Percentiles rank a stretch among this genome's conserved stretches.
phyloP scores from a whole-genome alignment of 192 early-diverging fungal genomes.

The Umbelopsis vinacea region DNA sequence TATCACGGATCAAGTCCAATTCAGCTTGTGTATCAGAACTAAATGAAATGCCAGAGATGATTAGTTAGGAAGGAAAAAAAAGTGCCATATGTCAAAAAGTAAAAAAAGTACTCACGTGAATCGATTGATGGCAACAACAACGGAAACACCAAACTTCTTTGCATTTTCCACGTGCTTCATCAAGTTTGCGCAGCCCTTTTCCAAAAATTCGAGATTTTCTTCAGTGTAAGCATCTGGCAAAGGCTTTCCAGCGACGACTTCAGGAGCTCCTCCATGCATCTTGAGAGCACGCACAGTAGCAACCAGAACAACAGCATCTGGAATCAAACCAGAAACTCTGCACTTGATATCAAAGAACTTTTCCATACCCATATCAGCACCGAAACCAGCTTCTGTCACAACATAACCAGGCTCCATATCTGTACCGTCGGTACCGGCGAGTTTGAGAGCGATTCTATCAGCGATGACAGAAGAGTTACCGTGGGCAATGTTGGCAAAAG shows the following conservation, averaged over 20 bases:
- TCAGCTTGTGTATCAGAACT: constrained; percentile 87
- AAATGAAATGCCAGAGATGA: not conserved
- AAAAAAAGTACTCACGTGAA: constrained; percentile 59
- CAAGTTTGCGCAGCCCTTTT: constrained; percentile 86
- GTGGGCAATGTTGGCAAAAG: constrained; percentile 99
- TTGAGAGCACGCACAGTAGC: constrained; percentile 94
- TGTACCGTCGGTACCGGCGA: constrained; percentile 75
- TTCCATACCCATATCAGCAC: constrained; percentile 99
- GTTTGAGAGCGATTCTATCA: constrained; percentile 94
- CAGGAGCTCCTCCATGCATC: constrained; percentile 97
- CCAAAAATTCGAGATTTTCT: constrained; percentile 87
- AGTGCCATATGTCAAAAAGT: not conserved
- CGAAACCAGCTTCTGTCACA: constrained; percentile 99
- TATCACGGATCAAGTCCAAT: constrained; percentile 72
- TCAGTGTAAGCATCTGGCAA: constrained; percentile 85
- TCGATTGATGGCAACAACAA: constrained; percentile 92
- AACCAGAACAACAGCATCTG: constrained; percentile 91
- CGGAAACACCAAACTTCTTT: constrained; percentile 82
- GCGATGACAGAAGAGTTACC: constrained; percentile 96
- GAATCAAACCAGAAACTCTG: constrained; percentile 82
- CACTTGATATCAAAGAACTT: constrained; percentile 99
- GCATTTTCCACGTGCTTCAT: constrained; percentile 93
- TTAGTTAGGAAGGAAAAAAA: not conserved
- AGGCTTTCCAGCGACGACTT: constrained; percentile 89
- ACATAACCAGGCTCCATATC: constrained; percentile 79